A percentile compares a stretch with the other conserved stretches of the same genome.
Evolutionary conservation across 2,329 filamentous ascomycete genomes (phyloP).

Genomic region (Bipolaris cookei): DNA sequence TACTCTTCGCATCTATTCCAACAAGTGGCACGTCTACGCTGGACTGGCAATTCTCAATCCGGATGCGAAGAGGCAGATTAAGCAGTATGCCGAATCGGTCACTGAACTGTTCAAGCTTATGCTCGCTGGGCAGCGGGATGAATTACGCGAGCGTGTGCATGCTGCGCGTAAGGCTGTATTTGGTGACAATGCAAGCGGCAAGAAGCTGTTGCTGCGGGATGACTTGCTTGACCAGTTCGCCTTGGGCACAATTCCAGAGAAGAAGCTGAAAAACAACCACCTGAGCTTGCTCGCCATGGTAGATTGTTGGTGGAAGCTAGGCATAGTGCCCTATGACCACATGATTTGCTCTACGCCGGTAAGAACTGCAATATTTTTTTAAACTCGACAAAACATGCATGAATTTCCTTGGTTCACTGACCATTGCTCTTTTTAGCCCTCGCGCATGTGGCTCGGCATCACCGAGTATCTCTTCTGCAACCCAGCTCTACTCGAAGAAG

Average conservation of each 20-base stretch:
- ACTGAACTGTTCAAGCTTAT: conserved; percentile 97
- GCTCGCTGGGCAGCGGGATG: conserved; percentile 80
- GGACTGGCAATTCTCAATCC: conserved; percentile 97
- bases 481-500: conserved; percentile 78
- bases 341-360: conserved; percentile 98
- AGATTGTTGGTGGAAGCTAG: conserved; percentile 94
- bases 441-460: conserved; percentile 96
- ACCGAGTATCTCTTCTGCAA: conserved; percentile 95
- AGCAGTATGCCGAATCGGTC: conserved; percentile 89
- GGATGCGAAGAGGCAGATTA: conserved; percentile 87
- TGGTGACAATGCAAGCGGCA: conserved; percentile 58
- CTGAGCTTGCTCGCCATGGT: conserved; percentile 94
- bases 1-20: conserved; percentile 93
- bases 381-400: background rate
- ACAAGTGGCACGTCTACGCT: conserved; percentile 99
- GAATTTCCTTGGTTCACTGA: background rate
- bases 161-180: conserved; percentile 79
- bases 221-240: conserved; percentile 89
- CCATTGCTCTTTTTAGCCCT: conserved; percentile 62
- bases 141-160: conserved; percentile 76
- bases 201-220: conserved; percentile 75
- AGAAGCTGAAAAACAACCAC: conserved; percentile 86
- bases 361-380: conserved; percentile 31
- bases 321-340: conserved; percentile 96
- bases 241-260: conserved; percentile 71